Evolutionary conservation across 2,329 filamentous ascomycete genomes (phyloP).

Genomic region (Alternaria brassicae): DNA sequence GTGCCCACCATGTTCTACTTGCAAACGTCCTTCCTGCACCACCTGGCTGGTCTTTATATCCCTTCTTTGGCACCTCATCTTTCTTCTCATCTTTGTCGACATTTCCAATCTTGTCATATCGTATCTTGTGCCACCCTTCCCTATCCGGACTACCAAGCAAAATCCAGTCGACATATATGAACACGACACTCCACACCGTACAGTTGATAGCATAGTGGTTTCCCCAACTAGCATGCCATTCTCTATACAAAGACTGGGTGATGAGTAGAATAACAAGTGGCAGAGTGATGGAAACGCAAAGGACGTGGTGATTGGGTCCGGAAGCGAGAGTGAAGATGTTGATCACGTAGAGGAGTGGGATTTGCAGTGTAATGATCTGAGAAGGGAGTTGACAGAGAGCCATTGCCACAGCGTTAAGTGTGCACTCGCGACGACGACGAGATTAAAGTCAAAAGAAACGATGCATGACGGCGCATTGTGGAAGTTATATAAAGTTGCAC

Average conservation of each 20-base stretch:
- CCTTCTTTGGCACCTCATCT: neutral
- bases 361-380: constrained; percentile 14
- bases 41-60: neutral
- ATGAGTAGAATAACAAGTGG: constrained; percentile 25
- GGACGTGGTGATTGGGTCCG: constrained; percentile 10
- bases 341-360: constrained; percentile 21
- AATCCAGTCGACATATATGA: constrained; percentile 32
- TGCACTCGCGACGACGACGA: neutral
- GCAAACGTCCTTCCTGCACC: constrained; percentile 14
- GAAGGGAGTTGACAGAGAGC: constrained; percentile 17
- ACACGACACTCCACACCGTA: constrained; percentile 7
- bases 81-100: neutral
- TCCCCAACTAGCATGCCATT: constrained; percentile 21
- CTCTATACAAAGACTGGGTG: constrained; percentile 26
- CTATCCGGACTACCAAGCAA: constrained; percentile 31
- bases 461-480: neutral
- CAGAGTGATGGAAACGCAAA: constrained; percentile 19
- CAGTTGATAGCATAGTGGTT: constrained; percentile 23
- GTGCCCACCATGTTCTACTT: constrained; percentile 33
- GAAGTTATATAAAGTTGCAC: neutral
- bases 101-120: constrained; percentile 5
- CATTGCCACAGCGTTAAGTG: neutral
- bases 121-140: constrained; percentile 35
- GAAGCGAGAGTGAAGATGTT: constrained; percentile 27
- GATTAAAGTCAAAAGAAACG: neutral